Evolutionary conservation across 1,284 basidiomycete species (phyloP), one percentile per base, ranked within the genome.

Genomic region (Microbotryum scabiosae): DNA sequence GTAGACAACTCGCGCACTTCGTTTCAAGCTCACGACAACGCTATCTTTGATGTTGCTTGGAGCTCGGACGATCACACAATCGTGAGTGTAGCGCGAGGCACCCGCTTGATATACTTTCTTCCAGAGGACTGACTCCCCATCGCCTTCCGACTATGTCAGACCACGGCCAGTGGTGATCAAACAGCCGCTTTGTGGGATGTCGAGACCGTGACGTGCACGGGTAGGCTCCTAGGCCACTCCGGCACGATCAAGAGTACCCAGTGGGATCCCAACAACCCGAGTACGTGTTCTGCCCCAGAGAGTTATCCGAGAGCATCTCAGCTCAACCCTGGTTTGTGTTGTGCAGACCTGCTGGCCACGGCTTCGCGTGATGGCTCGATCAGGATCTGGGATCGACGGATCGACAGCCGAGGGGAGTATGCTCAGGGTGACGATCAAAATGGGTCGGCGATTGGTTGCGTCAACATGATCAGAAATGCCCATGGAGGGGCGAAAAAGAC

Each of bases 1-100:
- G 45, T 50, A 66, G 66, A 62, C 8, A 57, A 57, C 1, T 49
- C 51, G 1, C 63, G 64, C 5, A 63, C 60, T 23, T 60, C 66
- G 5, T 69, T 70, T 41, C 57, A 59, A 21, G 62, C 69, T 2
- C 71, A 73, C 55, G 44, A 64, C 41, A 73, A 72, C 49, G 70
- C 71, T 28, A 57, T 73, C 30, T 73, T 72, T 59, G 71, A 71
- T 50, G 5, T 73, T 5, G 28, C 46, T 5, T 72, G 71, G 71
- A 63, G 61, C 25, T 12, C 45, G 9, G 67, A 72, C 60, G 71
- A 72, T 36, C n/a, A 30, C 5, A 25, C 57, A 3, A 59, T 72
- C 20, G 70, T 69, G 26, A 28, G 70, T 55, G 16, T 20, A 4
- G 20, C 23, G 14, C 12, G 14, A 18, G 10, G 14, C 5, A 41